Evolutionary conservation across 805 yeast species (phyloP).

Genomic region (Candida succiphila): DNA sequence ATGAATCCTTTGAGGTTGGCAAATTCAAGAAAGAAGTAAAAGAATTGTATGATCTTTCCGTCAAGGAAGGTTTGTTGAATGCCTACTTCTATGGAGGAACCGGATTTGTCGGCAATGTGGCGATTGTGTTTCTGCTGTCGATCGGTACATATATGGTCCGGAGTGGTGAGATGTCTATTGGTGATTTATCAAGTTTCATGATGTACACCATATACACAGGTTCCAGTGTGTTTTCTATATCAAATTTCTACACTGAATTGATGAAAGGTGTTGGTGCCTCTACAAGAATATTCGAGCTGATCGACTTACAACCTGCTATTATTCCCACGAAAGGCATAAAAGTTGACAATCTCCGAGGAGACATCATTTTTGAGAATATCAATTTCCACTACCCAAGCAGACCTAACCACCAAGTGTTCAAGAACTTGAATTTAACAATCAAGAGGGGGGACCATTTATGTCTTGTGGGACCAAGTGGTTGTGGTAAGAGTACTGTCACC

Average conservation of each 20-base stretch:
- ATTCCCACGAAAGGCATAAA: slow-evolving; percentile 53
- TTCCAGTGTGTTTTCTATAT: slow-evolving; percentile 81
- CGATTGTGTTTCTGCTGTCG: slow-evolving; percentile 65
- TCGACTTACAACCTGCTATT: slow-evolving; percentile 68
- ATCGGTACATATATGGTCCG: slow-evolving; percentile 79
- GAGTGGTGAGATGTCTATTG: slow-evolving; percentile 67
- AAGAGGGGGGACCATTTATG: slow-evolving; percentile 82
- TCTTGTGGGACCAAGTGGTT: slow-evolving; percentile 94
- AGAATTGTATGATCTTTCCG: slow-evolving; percentile 53
- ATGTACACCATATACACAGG: slow-evolving; percentile 95
- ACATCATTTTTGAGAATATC: slow-evolving; percentile 54
- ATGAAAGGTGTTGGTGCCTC: slow-evolving; percentile 99
- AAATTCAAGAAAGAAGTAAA: slow-evolving; percentile 67
- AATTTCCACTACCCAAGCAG: slow-evolving; percentile 80
- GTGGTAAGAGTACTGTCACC: slow-evolving; percentile 87
- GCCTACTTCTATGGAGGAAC: slow-evolving; percentile 73
- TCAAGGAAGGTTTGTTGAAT: slow-evolving; percentile 69
- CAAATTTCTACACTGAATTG: slow-evolving; percentile 84
- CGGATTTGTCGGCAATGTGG: slow-evolving; percentile 76
- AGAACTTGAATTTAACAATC: slow-evolving; percentile 48
- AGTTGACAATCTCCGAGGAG: slow-evolving; percentile 33
- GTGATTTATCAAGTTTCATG: slow-evolving; percentile 86
- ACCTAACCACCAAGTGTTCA: slow-evolving; percentile 57
- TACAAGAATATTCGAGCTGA: slow-evolving; percentile 77
- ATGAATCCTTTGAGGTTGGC: slow-evolving; percentile 68